Base-by-base conservation (phyloP, 106 monocot species). In the Allium cepa region DNA sequence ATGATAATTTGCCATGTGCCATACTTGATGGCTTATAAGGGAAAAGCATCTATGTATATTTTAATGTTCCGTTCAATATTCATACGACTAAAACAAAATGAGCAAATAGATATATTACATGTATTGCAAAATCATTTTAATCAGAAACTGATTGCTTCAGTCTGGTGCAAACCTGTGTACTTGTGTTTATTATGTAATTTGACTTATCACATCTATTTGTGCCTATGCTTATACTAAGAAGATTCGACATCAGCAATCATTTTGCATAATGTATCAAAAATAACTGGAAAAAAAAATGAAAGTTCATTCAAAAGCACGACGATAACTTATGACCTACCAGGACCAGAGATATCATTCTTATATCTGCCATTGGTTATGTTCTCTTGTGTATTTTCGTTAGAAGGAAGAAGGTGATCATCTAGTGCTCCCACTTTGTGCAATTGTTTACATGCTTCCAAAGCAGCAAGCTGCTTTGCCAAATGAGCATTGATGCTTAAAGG, bases 381-480 rank as follows among this genome's bases (percentile, higher is more conserved):
- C 69, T 86, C 84, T 17, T 71, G 17, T 18, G 72, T 51, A 26
- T 84, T 82, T 56, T 83, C 75, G 65, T 56, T 9, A 47, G 76
- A 75, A 71, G 87, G 84, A 63, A 80, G 76, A 77, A 93, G 89
- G 71, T 92, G 80, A 83, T 93, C 92, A 79, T 83, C 69, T 22
- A 99, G 86, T 59, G 71, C 79, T 46, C 84, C 87, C 68, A 87
- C 65, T 64, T 99, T 51, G 72, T 99, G 99, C 75, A 93, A 68
- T 50, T 81, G 82, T 79, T 85, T 87, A 70, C 93, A 92, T 17
- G 99, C 90, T 56, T 92, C 86, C 27, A 97, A 73, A 70, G 86
- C 88, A 22, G 75, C 80, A 60, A 88, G 82, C 56, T 92, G 79
- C 77, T 85, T 93, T 68, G 99, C 84, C 47, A 64, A 65, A 48